Evolutionary conservation across 2,329 filamentous ascomycete genomes (phyloP).

Genomic region (Aureobasidium sp.): DNA sequence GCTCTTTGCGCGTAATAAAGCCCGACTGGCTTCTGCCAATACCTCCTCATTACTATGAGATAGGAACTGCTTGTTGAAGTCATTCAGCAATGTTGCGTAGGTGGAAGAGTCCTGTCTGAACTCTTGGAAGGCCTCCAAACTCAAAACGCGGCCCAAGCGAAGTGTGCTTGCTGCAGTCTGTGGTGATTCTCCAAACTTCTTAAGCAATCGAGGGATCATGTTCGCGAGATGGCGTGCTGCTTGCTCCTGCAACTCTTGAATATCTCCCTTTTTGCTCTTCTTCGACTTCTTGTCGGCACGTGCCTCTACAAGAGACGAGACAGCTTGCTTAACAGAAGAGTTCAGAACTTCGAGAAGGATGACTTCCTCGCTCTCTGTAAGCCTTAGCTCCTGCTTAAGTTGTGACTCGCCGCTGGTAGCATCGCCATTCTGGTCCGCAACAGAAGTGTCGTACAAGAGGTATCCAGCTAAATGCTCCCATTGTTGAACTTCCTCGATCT

Average conservation of each 20-base stretch:
- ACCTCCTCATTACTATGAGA: constrained; percentile 91
- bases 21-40: constrained; percentile 82
- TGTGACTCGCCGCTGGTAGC: constrained; percentile 67
- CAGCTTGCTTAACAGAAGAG: constrained; percentile 78
- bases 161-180: constrained; percentile 88
- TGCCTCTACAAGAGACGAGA: constrained; percentile 72
- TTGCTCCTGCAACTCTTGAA: constrained; percentile 77
- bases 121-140: constrained; percentile 89
- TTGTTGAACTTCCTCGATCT: constrained; percentile 80
- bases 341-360: constrained; percentile 90
- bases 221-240: constrained; percentile 80
- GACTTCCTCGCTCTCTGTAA: constrained; percentile 80
- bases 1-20: constrained; percentile 85
- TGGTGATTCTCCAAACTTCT: constrained; percentile 92
- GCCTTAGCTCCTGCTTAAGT: constrained; percentile 77
- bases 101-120: constrained; percentile 86
- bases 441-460: constrained; percentile 90
- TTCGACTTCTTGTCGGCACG: constrained; percentile 60
- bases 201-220: constrained; percentile 86
- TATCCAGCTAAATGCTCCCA: constrained; percentile 95
- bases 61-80: constrained; percentile 94
- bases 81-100: constrained; percentile 85
- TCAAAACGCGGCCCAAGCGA: constrained; percentile 85
- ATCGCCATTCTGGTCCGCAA: constrained; percentile 54
- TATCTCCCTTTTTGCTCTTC: constrained; percentile 68